phyloP scores from a whole-genome alignment of 495 filamentous ascomycete genomes.

The Apodospora peruviana region DNA sequence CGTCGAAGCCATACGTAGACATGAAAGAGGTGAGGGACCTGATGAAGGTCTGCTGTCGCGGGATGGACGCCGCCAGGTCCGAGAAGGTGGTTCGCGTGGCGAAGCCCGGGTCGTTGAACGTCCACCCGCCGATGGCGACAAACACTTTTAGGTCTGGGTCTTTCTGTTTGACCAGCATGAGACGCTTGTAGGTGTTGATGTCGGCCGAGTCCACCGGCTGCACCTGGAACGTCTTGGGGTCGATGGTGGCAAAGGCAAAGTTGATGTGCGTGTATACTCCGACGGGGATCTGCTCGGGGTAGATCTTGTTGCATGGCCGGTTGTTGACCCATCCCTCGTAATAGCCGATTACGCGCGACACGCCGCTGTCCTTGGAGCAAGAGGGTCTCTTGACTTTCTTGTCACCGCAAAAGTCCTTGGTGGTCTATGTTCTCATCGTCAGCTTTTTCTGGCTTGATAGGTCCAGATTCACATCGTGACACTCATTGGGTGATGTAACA shows the following conservation, averaged over 20 bases:
- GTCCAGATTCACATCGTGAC: too few species aligned
- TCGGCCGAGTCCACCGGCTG: constrained; percentile 7
- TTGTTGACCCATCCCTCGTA: constrained; percentile 18
- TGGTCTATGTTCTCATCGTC: background rate
- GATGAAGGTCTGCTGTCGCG: constrained; percentile 18
- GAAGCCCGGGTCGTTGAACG: constrained; percentile 20
- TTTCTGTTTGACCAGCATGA: constrained; percentile 29
- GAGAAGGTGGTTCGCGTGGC: constrained; percentile 11
- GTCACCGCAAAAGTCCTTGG: too few species aligned
- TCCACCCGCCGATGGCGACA: constrained; percentile 34
- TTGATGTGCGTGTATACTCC: constrained; percentile 17
- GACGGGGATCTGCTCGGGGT: constrained; percentile 4
- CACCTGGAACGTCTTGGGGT: constrained; percentile 10
- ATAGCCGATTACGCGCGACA: constrained; percentile 18
- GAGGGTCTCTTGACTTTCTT: background rate
- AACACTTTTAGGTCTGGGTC: constrained; percentile 27
- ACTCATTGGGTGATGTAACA: too few species aligned
- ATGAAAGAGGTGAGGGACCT: constrained; percentile 7
- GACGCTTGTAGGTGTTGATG: background rate
- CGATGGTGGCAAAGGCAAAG: constrained; percentile 15
- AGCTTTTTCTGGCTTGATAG: background rate
- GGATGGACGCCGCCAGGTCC: constrained; percentile 14
- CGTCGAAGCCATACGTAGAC: constrained; percentile 22
- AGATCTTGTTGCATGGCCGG: constrained; percentile 13
- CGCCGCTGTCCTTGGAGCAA: background rate